Conservation (phyloP, 805 yeast genomes). For the Candida chauliodis region DNA sequence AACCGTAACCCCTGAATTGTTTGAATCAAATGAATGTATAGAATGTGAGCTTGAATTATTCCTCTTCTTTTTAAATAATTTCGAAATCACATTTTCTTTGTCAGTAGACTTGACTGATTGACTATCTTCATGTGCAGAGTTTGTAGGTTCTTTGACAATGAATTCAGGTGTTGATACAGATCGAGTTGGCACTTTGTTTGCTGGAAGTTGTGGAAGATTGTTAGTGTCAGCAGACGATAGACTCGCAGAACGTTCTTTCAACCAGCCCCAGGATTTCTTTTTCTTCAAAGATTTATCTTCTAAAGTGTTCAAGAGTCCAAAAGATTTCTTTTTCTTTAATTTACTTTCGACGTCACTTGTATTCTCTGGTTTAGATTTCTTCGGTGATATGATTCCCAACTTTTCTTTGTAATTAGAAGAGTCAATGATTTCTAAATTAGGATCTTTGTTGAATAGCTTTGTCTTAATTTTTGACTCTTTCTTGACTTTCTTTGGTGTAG, state of each 20-base stretch:
- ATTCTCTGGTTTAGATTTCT: constrained; percentile 2
- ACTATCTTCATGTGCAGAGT: background rate
- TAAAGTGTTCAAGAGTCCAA: constrained; percentile 10
- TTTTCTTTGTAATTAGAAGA: constrained; percentile 8
- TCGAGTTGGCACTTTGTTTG: constrained; percentile 18
- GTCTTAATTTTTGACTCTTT: constrained; percentile 8
- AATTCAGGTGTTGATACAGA: constrained; percentile 40
- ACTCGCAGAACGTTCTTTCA: constrained; percentile 28
- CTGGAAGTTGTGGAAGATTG: constrained; percentile 19
- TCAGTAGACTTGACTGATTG: constrained; percentile 13
- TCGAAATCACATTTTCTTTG: constrained; percentile 39
- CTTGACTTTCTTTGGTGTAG: constrained; percentile 3
- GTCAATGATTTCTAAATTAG: constrained; percentile 11
- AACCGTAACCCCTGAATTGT: constrained; percentile 18
- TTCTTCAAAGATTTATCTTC: constrained; percentile 15
- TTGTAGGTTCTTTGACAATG: constrained; percentile 1
- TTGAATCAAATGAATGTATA: constrained; percentile 1
- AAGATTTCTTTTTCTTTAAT: constrained; percentile 12
- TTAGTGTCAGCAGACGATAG: constrained; percentile 24
- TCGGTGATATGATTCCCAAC: background rate
- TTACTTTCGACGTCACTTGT: background rate
- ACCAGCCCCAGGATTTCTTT: constrained; percentile 43
- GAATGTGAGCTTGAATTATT: constrained; percentile 4
- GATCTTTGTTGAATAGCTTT: constrained; percentile 9
- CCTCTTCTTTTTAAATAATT: constrained; percentile 30